Evolutionary conservation across 192 early-diverging fungal genomes (phyloP), one percentile per base, ranked within the genome.

Genomic region (Umbelopsis sp.): DNA sequence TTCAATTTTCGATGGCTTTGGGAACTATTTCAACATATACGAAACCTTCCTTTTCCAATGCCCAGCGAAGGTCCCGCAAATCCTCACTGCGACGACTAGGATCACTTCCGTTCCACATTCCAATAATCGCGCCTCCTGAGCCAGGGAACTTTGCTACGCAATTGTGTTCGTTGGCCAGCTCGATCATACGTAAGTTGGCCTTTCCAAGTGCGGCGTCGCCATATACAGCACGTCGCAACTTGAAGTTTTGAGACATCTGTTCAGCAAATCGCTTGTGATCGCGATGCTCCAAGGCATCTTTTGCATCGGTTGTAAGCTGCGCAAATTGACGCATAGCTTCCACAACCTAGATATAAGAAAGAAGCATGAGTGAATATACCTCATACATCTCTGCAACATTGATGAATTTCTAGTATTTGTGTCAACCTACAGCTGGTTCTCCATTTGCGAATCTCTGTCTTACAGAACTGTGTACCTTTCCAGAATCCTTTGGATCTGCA

Each of bases 111-210:
- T 74, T 71, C 79, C 80, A 85, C 75, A 90, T 67, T 20, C 88
- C 88, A 22, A 90, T 77, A 11, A 87, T 76, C 44, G 85, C 81
- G n/a, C 88, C 88, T 56, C 88, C 88, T 32, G 81, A 83, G 2
- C 88, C 88, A 16, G 82, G 74, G 66, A 90, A 82, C 65, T 91
- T 91, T 41, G 86, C 86, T 17, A 74, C 82, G 80, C 82, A 81
- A 4, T 82, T 78, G 65, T 81, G 47, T 12, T 72, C 53, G 22
- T 69, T 66, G 16, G 84, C 84, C 3, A 86, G 34, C 21, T 82
- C 65, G 41, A 91, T 79, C 70, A 91, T 87, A 21, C 69, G 62
- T 22, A 89, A 65, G 76, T 84, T 89, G 10, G 29, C 71, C 8
- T 59, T 54, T 50, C 88, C 88, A 32, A 91, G 66, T 14, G 81